Evolutionary conservation across 176 grass and related monocot genomes (phyloP), one percentile per base, ranked within the genome.

Genomic region (Phyllostachys edulis): DNA sequence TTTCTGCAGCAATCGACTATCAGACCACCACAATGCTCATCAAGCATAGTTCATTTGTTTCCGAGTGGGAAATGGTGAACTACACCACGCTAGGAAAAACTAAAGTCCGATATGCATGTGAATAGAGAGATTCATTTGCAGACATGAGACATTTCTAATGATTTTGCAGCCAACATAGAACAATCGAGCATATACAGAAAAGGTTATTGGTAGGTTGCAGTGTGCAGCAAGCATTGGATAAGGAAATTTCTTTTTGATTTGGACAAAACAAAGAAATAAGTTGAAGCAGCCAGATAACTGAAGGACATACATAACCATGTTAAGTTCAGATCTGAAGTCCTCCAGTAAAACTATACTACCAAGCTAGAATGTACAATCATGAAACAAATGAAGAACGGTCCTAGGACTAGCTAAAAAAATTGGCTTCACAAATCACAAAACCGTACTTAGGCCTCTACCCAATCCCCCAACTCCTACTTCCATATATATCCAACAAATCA

Each of bases 131-230:
- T 57, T 40, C 20, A 4, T 17, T 40, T 56, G 66, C 16, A 60
- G 76, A 32, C 46, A 79, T 34, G 9, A 60, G 76, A 32, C 46
- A 79, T 34, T 16, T 70, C 65, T 70, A 69, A 57, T 54, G 51
- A 45, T 27, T 44, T 44, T 81, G 52, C 73, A 76, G 21, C 38
- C 37, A 82, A 69, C 26, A 69, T 44, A 16, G 51, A 70, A 69
- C 13, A 70, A 11, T 40, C 5, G n/a, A 45, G 21, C 20, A 60
- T 61, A 51, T 10, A 51, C 45, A 73, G 13, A 73, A 9, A 73
- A 50, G 45, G 45, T 50, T 51, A 29, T 49, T 21, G 14, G 10
- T 55, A 60, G 11, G 56, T 60, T 60, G 56, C 4, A 39, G 9
- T 23, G 20, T 40, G 61, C 29, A 38, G 32, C 45, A 66, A n/a